phyloP scores from a whole-genome alignment of 2,329 filamentous ascomycete species.

The Trichocomaceae sp. region DNA sequence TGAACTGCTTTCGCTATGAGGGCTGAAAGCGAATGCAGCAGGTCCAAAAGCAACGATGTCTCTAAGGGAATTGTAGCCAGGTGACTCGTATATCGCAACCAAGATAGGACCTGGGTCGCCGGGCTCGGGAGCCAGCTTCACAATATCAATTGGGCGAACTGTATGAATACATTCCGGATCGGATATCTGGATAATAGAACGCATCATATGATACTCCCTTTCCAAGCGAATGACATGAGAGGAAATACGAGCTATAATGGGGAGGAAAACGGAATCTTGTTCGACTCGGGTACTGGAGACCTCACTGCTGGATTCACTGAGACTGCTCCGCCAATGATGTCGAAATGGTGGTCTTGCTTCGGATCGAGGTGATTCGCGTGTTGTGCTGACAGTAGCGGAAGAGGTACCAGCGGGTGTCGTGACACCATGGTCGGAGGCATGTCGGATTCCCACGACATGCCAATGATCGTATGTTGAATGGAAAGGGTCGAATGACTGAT shows the following conservation, averaged over 20 bases:
- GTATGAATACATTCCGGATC: conserved; percentile 72
- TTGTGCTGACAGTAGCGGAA: conserved; percentile 38
- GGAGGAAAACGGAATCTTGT: conserved; percentile 44
- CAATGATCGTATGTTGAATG: conserved; percentile 78
- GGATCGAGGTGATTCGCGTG: conserved; percentile 38
- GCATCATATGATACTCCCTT: conserved; percentile 76
- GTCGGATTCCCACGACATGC: conserved; percentile 60
- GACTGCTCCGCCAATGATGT: conserved; percentile 45
- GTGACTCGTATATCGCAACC: conserved; percentile 73
- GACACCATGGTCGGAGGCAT: conserved; percentile 47
- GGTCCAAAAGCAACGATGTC: conserved; percentile 72
- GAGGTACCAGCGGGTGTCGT: conserved; percentile 44
- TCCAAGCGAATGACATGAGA: conserved; percentile 77
- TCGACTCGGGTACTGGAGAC: conserved; percentile 35
- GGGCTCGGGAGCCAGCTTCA: conserved; percentile 61
- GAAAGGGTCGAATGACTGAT: conserved; percentile 50
- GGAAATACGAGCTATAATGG: conserved; percentile 75
- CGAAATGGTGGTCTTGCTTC: conserved; percentile 36
- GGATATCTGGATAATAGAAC: conserved; percentile 61
- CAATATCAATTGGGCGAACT: conserved; percentile 70
- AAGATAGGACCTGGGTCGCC: conserved; percentile 66
- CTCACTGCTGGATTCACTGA: conserved; percentile 46
- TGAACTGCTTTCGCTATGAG: conserved; percentile 40
- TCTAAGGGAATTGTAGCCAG: conserved; percentile 65
- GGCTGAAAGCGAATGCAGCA: conserved; percentile 58